Base-by-base conservation (phyloP, 2,329 filamentous ascomycete genomes). In the Fusarium pseudograminearum region DNA sequence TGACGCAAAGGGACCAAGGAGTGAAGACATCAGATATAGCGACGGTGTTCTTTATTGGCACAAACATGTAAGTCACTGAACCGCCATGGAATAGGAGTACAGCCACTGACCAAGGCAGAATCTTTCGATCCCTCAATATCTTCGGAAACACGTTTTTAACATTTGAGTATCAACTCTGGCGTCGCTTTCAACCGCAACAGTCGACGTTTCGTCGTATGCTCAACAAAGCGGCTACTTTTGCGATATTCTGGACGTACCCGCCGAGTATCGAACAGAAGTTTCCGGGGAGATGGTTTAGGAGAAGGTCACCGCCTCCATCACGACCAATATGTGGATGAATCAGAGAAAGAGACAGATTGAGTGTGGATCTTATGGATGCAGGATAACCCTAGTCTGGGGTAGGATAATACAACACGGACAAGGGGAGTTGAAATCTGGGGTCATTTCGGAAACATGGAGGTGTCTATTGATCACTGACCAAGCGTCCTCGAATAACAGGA, bases 201-300 rank as follows among this genome's bases (percentile, higher is more conserved):
- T 71, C 76, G 1, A 69, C 52, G 10, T 56, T 65, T 51, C 69
- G 69, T 9, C 74, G 70, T 12, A 36, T 75, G 20, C 46, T 76
- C 34, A 78, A 77, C 61, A 74, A 73, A 38, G 42, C 76, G 5
- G 63, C 77, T 33, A 72, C 78, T 1, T 72, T 75, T 2, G 58
- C 82, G 28, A 77, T 82, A n/a, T 78, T 81, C 47, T 82, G 80
- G 79, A 81, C 80, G 7, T 82, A 83, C 34, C 81, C 81, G 10
- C 79, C 79, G 42, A 78, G 75, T 22, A 72, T 82, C 7, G 78
- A 81, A 60, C 80, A 82, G 57, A 76, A 75, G 30, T 81, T 80
- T 41, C 78, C 78, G 4, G 75, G 72, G 28, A 74, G 24, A 56
- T 77, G 73, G 75, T 72, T 71, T 14, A 45, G 33, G 14, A 62